Evolutionary conservation across 2,329 filamentous ascomycete species (phyloP), one percentile per base, ranked within the genome.

Genomic region (Lecanosticta acicola): DNA sequence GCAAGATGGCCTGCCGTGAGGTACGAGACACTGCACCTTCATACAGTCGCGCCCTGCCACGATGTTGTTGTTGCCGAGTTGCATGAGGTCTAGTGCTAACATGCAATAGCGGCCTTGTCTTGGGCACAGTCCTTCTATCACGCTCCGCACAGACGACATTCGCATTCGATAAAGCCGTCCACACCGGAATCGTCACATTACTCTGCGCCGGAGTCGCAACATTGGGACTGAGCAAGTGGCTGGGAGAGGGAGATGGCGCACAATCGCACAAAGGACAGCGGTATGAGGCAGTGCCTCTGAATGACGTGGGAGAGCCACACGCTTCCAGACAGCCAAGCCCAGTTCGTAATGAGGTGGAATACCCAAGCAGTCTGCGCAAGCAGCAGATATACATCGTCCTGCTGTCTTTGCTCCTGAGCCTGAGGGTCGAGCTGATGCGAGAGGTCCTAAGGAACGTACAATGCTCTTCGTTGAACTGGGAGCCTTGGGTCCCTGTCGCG

Each of bases 161-260:
- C 51, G 61, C 61, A 21, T 58, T 63, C 53, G 74, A 75, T 53
- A 70, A 69, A 39, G 72, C 74, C 3, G 53, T 73, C 11, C 71
- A 71, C 52, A 66, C 71, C 4, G 58, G 65, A 14, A 61, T 71
- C 32, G 52, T 72, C 3, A 57, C 67, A 17, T 70, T 74, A 32
- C 64, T 68, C 33, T 58, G 68, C 18, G 60, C 68, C 8, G 71
- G 70, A 7, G 51, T 61, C 17, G 62, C 58, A 32, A 59, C 74
- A 21, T 49, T 72, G 9, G 56, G 61, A 32, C 51, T 66, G 36
- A 68, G 65, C 52, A 64, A 62, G 44, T 64, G 68, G 24, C 48
- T 63, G 26, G 53, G 53, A 4, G 7, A 11, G 11, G 46, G 43
- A 24, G 47, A 49, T 21, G 37, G 45, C 19, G 29, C 21, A 18